These are phyloP conservation scores for Kitagawia praeruptora DNA, from an alignment of 129 eudicot genomes.

Conservation along the genomic window DNA sequence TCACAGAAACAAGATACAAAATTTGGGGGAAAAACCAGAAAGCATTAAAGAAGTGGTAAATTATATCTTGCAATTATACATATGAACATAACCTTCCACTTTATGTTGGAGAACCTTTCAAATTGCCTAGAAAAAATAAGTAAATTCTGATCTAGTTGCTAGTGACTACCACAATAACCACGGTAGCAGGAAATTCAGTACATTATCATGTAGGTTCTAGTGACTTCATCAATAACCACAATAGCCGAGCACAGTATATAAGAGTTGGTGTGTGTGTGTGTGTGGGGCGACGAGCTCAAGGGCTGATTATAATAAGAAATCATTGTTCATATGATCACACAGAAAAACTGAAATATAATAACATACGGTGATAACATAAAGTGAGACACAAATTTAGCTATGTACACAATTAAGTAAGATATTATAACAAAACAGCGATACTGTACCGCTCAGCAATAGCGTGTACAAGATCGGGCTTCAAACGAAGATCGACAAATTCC, in stretches of 20 bases:
- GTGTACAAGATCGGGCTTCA: slow-evolving; percentile 84
- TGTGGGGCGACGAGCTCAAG: background rate
- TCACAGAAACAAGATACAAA: background rate
- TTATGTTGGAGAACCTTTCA: background rate
- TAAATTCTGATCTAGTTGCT: background rate
- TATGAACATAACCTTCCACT: background rate
- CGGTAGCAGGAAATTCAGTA: background rate
- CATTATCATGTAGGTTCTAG: background rate
- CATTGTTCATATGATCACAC: background rate
- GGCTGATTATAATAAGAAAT: background rate
- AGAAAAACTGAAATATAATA: background rate
- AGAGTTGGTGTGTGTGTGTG: background rate
- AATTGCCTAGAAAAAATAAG: background rate
- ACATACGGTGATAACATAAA: background rate
- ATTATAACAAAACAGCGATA: background rate
- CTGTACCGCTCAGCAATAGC: slow-evolving; percentile 74
- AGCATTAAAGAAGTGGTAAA: background rate
- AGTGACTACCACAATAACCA: background rate
- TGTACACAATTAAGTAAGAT: background rate
- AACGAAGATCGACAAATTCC: slow-evolving; percentile 74
- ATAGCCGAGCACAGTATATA: background rate
- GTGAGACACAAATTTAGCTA: background rate
- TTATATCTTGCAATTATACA: background rate
- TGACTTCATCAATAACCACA: background rate
- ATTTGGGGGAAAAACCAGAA: background rate